These are phyloP conservation scores for Leavenworthia alabamica DNA, from an alignment of 345 rosid species.

Conservation along the genomic window DNA sequence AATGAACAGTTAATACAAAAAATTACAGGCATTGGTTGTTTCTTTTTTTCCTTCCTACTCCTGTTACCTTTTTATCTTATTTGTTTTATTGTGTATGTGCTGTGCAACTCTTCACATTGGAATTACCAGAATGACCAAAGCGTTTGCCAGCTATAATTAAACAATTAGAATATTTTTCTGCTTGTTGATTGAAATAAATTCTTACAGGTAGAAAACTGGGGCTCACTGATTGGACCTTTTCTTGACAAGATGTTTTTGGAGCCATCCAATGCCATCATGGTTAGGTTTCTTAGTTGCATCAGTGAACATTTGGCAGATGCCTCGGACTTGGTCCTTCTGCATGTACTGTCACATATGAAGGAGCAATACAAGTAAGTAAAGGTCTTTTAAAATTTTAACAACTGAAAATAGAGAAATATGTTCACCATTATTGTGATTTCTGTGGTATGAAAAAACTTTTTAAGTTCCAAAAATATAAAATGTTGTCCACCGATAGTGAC, in stretches of 20 bases:
- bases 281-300: slow-evolving; percentile 66
- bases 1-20: neutral
- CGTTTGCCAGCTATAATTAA: slow-evolving; percentile 10
- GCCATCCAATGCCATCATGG: slow-evolving; percentile 77
- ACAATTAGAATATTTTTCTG: neutral
- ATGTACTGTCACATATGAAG: slow-evolving; percentile 51
- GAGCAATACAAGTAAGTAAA: slow-evolving; percentile 52
- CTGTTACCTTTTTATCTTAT: neutral
- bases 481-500: neutral
- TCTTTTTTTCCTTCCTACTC: neutral
- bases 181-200: slow-evolving; percentile 13
- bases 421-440: neutral
- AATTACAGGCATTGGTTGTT: neutral
- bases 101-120: neutral
- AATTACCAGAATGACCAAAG: neutral
- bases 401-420: neutral
- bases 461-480: neutral
- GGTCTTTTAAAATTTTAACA: neutral
- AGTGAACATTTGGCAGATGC: slow-evolving; percentile 58
- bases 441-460: neutral
- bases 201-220: slow-evolving; percentile 74
- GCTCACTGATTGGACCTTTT: slow-evolving; percentile 47
- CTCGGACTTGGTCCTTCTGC: slow-evolving; percentile 51
- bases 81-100: neutral
- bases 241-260: slow-evolving; percentile 80